Base-by-base conservation (phyloP, 2,329 filamentous ascomycete genomes). In the Bertia moriformis region DNA sequence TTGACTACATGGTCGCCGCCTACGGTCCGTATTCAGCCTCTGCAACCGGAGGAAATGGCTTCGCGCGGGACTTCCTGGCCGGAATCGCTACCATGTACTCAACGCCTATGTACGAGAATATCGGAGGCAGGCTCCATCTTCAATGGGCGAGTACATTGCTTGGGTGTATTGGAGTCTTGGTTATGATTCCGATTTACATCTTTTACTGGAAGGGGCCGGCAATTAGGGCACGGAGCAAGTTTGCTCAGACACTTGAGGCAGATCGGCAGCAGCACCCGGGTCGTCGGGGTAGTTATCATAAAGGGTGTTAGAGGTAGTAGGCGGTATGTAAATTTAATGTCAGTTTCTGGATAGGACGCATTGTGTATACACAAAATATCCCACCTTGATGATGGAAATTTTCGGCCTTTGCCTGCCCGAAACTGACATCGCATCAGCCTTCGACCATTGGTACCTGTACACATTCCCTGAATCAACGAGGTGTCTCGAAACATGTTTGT, bases 1-100 rank as follows among this genome's bases (percentile, higher is more conserved):
- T 81, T 46, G 74, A 79, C 49, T 79, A 79, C 52, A 76, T 78
- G 67, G 73, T 79, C 41, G 75, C 70, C 40, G 73, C 75, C 2
- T 82, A 82, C 48, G 77, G 75, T 0, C 68, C 70, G 0, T 80
- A 76, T 53, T 71, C 75, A 1, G 74, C 76, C 7, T 78, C 73
- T 0, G 77, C 77, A 1, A 79, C 74, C 0, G 77, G 76, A 33
- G 75, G 76, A 14, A 81, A 81, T 46, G 77, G 73, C 14, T 79
- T 77, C 53, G 66, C 73, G 18, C 65, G 77, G 44, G 76, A 81
- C 48, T 71, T 80, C 51, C 57, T 81, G 15, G 75, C 76, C 14
- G 76, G 76, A 51, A 57, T 78, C 13, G 59, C 76, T n/a, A 75
- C 74, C 2, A 62, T 78, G 43, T 73, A 68, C 35, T 70, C 73